Percentiles rank a stretch among this genome's conserved stretches.
Evolutionary conservation across 768 basidiomycete genomes (phyloP).

Genomic region (Bullera alba): DNA sequence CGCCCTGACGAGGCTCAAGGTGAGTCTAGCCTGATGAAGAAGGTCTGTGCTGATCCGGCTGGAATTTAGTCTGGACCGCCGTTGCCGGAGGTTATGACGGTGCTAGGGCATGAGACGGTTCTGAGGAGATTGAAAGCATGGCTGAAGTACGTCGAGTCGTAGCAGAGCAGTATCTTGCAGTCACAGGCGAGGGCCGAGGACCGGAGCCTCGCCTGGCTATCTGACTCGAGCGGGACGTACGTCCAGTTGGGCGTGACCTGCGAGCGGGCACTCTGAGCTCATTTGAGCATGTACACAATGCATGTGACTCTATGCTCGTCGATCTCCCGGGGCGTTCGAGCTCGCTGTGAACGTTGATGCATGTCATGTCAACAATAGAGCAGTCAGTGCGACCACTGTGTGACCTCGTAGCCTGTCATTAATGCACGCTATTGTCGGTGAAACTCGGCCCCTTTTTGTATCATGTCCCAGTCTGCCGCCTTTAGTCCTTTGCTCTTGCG

Average conservation of each 20-base stretch:
- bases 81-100: constrained; percentile 48
- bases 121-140: constrained; percentile 22
- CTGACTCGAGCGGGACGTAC: not conserved
- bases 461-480: too few species aligned
- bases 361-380: too few species aligned
- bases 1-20: constrained; percentile 77
- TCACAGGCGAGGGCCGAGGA: not conserved
- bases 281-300: not conserved
- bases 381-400: too few species aligned
- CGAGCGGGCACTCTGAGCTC: not conserved
- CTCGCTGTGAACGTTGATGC: too few species aligned
- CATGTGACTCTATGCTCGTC: not conserved
- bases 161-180: not conserved
- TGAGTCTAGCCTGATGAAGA: constrained; percentile 42
- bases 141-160: constrained; percentile 10
- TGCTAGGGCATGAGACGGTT: constrained; percentile 45
- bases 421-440: too few species aligned
- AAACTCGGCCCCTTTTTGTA: too few species aligned
- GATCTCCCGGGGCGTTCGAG: too few species aligned
- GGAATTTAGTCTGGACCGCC: constrained; percentile 49
- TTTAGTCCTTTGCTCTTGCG: too few species aligned
- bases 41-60: not conserved
- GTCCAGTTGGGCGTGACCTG: not conserved
- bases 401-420: too few species aligned
- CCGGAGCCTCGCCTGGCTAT: not conserved